Percentiles rank a stretch among this genome's conserved stretches.
These are phyloP conservation scores for Fusarium sp. DNA, from an alignment of 2,329 filamentous ascomycete genomes.

Conservation along the genomic window DNA sequence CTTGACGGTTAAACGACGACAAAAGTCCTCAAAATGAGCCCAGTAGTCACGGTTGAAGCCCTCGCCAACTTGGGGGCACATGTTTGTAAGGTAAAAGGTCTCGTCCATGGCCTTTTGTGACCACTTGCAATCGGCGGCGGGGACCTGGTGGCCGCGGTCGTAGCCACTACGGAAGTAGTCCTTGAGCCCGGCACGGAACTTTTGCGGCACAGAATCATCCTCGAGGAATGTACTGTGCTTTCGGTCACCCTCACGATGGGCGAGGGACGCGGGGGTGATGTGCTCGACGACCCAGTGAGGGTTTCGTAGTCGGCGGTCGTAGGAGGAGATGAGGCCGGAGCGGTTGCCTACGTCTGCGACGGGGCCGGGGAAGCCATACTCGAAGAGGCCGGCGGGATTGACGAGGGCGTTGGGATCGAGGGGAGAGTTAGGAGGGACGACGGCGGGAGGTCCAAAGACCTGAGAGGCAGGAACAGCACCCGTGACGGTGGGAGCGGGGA, in stretches of 20 bases:
- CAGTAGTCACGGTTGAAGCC: slow-evolving; percentile 99
- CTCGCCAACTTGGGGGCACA: slow-evolving; percentile 98
- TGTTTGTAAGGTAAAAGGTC: slow-evolving; percentile 93
- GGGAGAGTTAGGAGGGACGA: slow-evolving; percentile 46
- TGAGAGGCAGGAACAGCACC: slow-evolving; percentile 69
- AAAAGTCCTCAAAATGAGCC: slow-evolving; percentile 99
- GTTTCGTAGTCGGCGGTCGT: slow-evolving; percentile 90
- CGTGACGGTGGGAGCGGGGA: slow-evolving; percentile 44
- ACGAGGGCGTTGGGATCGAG: slow-evolving; percentile 62
- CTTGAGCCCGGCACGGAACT: slow-evolving; percentile 89
- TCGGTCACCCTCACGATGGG: slow-evolving; percentile 80
- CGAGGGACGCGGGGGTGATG: slow-evolving; percentile 89
- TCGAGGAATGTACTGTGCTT: slow-evolving; percentile 87
- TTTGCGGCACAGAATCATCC: slow-evolving; percentile 81
- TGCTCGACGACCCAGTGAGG: slow-evolving; percentile 96
- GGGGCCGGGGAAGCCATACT: slow-evolving; percentile 93
- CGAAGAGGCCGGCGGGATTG: slow-evolving; percentile 80
- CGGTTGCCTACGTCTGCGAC: slow-evolving; percentile 84
- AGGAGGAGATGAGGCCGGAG: slow-evolving; percentile 83
- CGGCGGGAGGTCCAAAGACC: slow-evolving; percentile 54
- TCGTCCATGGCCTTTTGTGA: slow-evolving; percentile 93
- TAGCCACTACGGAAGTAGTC: slow-evolving; percentile 97
- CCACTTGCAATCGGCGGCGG: slow-evolving; percentile 97
- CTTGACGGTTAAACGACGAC: slow-evolving; percentile 79
- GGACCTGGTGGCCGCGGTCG: slow-evolving; percentile 96